phyloP scores from a whole-genome alignment of 768 basidiomycete species.

The Filobasidium wieringae region DNA sequence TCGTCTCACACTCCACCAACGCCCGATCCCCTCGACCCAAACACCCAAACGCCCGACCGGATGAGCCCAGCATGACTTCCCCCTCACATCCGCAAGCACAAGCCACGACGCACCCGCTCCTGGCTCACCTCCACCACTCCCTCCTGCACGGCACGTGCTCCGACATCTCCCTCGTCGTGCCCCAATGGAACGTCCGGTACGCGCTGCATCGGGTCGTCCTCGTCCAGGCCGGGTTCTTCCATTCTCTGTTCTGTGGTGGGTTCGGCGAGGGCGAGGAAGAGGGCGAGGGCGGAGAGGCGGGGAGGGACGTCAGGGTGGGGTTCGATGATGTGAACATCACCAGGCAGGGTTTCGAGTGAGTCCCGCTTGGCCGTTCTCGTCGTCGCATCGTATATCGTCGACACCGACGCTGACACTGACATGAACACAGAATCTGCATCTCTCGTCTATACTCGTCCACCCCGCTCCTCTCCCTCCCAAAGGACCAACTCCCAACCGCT shows the following conservation, averaged over 20 bases:
- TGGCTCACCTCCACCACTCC: too few species aligned
- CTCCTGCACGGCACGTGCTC: constrained; percentile 61
- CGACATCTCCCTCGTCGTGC: constrained; percentile 65
- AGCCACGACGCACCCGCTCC: too few species aligned
- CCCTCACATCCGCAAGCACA: too few species aligned
- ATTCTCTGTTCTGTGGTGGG: constrained; percentile 61
- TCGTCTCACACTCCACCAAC: too few species aligned
- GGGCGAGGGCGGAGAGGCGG: constrained; percentile 4
- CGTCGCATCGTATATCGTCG: background rate
- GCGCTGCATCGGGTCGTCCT: constrained; percentile 72
- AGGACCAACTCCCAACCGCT: constrained; percentile 54
- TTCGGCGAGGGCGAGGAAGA: constrained; percentile 25
- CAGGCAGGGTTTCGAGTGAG: constrained; percentile 82
- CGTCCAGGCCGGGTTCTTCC: constrained; percentile 79
- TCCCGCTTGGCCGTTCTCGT: constrained; percentile 22
- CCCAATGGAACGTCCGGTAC: constrained; percentile 62
- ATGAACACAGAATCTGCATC: constrained; percentile 58
- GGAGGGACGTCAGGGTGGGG: constrained; percentile 50
- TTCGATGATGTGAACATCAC: constrained; percentile 84
- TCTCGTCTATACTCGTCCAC: constrained; percentile 78
- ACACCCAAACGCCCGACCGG: too few species aligned
- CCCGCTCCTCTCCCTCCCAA: constrained; percentile 58
- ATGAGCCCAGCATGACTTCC: too few species aligned
- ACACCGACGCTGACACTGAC: too few species aligned
- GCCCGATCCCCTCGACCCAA: too few species aligned